Evolutionary conservation across 495 filamentous ascomycete genomes (phyloP).

Genomic region (Lasiosphaeris hirsuta): DNA sequence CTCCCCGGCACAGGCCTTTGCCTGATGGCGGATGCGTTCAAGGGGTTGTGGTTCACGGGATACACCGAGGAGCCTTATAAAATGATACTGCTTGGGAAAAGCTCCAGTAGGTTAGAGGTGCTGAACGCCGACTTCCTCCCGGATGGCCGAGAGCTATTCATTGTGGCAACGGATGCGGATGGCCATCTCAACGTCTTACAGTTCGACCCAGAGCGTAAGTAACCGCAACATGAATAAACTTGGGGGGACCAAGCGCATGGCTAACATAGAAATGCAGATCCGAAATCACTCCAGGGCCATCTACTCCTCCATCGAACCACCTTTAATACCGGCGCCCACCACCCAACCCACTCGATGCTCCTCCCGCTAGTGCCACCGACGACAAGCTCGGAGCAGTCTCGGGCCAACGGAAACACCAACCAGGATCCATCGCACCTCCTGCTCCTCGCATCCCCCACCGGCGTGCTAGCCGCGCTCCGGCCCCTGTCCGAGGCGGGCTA

Average conservation of each 20-base stretch:
- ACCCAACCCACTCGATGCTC: conserved; percentile 67
- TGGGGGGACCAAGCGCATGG: not conserved
- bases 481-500: conserved; percentile 77
- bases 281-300: conserved; percentile 86
- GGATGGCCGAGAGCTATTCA: conserved; percentile 74
- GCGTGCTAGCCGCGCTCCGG: conserved; percentile 71
- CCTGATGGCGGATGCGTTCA: conserved; percentile 81
- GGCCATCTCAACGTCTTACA: conserved; percentile 83
- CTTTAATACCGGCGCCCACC: conserved; percentile 77
- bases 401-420: conserved; percentile 19
- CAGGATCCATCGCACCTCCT: conserved; percentile 50
- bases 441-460: conserved; percentile 69
- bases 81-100: conserved; percentile 91
- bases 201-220: conserved; percentile 83
- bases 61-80: conserved; percentile 94
- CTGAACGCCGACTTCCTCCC: conserved; percentile 85
- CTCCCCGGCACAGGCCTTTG: conserved; percentile 78
- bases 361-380: conserved; percentile 51
- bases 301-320: conserved; percentile 79
- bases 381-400: conserved; percentile 19
- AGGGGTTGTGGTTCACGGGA: conserved; percentile 91
- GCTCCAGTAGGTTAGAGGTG: conserved; percentile 68
- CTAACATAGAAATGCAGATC: conserved; percentile 57
- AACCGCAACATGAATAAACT: not conserved
- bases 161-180: conserved; percentile 80